These are phyloP conservation scores for Pichia scutulata DNA, from an alignment of 805 yeast species.

Conservation along the genomic window DNA sequence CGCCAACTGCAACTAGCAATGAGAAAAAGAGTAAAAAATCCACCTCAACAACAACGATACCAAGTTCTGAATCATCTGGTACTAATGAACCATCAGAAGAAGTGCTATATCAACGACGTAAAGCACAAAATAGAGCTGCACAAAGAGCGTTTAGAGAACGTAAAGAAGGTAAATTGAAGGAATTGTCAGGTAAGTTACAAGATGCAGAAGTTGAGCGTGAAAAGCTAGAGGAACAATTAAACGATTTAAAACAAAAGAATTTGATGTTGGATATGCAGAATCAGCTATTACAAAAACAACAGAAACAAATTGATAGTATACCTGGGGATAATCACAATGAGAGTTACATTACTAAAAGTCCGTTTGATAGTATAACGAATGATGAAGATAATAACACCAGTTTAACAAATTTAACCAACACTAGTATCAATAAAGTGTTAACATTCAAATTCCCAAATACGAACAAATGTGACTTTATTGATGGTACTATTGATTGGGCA, in stretches of 20 bases:
- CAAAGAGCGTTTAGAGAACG: constrained; percentile 83
- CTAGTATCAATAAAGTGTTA: background rate
- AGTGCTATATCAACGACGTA: constrained; percentile 48
- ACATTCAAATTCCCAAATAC: constrained; percentile 21
- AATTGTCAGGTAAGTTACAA: constrained; percentile 50
- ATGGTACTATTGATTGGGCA: constrained; percentile 15
- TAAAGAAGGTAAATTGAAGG: constrained; percentile 64
- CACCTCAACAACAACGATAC: background rate
- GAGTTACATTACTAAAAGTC: background rate
- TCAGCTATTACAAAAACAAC: constrained; percentile 34
- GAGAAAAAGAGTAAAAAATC: background rate
- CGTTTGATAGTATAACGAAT: background rate
- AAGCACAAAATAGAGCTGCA: constrained; percentile 80
- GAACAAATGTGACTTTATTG: constrained; percentile 18
- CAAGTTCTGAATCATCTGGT: background rate
- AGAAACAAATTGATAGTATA: constrained; percentile 16
- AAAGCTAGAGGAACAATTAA: constrained; percentile 34
- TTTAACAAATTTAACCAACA: background rate
- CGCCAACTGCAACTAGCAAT: background rate
- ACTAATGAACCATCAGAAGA: constrained; percentile 19
- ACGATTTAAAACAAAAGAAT: constrained; percentile 42
- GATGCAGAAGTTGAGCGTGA: constrained; percentile 44
- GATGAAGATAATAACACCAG: background rate
- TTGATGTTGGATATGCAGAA: constrained; percentile 55
- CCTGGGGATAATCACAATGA: background rate